phyloP scores from a whole-genome alignment of 2,329 filamentous ascomycete genomes.

The Rosellinia necatrix region DNA sequence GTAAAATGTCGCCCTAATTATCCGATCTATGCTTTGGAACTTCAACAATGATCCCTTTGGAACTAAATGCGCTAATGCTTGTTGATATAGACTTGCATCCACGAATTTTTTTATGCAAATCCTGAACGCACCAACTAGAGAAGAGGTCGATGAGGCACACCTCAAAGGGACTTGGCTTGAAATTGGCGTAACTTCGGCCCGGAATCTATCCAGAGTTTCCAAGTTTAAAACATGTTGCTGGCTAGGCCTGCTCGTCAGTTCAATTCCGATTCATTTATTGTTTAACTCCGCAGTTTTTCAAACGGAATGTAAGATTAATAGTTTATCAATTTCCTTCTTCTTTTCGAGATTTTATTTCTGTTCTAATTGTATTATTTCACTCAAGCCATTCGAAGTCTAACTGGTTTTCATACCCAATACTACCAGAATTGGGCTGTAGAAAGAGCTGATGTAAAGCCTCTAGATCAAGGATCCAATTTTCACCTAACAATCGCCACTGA shows the following conservation, averaged over 20 bases:
- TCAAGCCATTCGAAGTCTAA: too few relatives aligned
- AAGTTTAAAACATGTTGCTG: slow-evolving; percentile 29
- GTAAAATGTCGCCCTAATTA: too few relatives aligned
- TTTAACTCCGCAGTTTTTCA: slow-evolving; percentile 31
- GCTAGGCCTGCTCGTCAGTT: slow-evolving; percentile 27
- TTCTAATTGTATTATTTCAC: too few relatives aligned
- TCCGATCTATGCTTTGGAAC: too few relatives aligned
- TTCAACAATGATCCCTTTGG: too few relatives aligned
- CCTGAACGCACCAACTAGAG: slow-evolving; percentile 51
- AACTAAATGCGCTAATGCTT: too few relatives aligned
- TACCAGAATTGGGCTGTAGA: too few relatives aligned
- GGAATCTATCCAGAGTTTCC: slow-evolving; percentile 41
- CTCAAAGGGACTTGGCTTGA: slow-evolving; percentile 46
- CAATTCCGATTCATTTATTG: slow-evolving; percentile 32
- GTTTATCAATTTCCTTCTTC: not conserved
- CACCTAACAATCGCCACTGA: slow-evolving; percentile 31
- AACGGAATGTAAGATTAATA: slow-evolving; percentile 9
- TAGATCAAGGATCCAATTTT: slow-evolving; percentile 21
- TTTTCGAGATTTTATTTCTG: too few relatives aligned
- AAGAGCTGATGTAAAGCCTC: not conserved
- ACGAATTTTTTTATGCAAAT: too few relatives aligned
- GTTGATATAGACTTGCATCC: too few relatives aligned
- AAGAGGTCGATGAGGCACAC: slow-evolving; percentile 54
- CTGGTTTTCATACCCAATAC: too few relatives aligned
- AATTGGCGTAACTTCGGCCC: slow-evolving; percentile 48